Evolutionary conservation across 2,329 filamentous ascomycete species (phyloP).

Genomic region (Neonectria punicea): DNA sequence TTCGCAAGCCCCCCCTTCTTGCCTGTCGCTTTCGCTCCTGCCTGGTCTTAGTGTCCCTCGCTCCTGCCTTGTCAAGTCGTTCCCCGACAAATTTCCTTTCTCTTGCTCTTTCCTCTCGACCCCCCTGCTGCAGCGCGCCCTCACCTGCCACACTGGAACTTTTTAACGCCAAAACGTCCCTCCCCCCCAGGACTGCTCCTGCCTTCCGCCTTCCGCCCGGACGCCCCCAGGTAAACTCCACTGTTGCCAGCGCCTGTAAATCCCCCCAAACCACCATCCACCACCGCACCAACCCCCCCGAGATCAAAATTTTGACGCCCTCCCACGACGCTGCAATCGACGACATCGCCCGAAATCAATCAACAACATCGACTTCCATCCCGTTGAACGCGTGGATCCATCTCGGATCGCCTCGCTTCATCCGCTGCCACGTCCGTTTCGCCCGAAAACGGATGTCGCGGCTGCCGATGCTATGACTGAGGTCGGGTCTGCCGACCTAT

Average conservation of each 20-base stretch:
- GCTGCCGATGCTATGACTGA: slow-evolving; percentile 76
- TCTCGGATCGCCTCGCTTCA: slow-evolving; percentile 42
- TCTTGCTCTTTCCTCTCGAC: slow-evolving; percentile 14
- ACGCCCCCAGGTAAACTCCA: slow-evolving; percentile 35
- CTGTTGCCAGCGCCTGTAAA: slow-evolving; percentile 38
- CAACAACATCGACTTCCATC: slow-evolving; percentile 50
- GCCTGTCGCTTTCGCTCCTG: not conserved
- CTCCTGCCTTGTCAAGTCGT: not conserved
- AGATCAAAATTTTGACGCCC: slow-evolving; percentile 49
- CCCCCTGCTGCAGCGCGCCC: slow-evolving; percentile 3
- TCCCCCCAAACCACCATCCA: slow-evolving; percentile 35
- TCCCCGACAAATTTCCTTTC: slow-evolving; percentile 25
- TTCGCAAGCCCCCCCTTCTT: slow-evolving; percentile 23
- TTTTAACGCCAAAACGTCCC: slow-evolving; percentile 13
- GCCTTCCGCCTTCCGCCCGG: slow-evolving; percentile 28
- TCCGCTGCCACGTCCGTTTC: slow-evolving; percentile 64
- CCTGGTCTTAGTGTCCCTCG: not conserved
- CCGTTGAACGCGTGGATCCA: slow-evolving; percentile 39
- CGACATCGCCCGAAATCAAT: slow-evolving; percentile 46
- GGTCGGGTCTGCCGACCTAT: slow-evolving; percentile 73
- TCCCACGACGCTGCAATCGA: slow-evolving; percentile 44
- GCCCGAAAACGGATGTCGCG: slow-evolving; percentile 75
- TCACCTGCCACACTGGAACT: slow-evolving; percentile 15
- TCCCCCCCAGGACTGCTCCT: slow-evolving; percentile 20
- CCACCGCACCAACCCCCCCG: slow-evolving; percentile 34